A percentile compares a stretch with the other conserved stretches of the same genome.
These are phyloP conservation scores for Lantana camara DNA, from an alignment of 257 asterid genomes.

Conservation along the genomic window DNA sequence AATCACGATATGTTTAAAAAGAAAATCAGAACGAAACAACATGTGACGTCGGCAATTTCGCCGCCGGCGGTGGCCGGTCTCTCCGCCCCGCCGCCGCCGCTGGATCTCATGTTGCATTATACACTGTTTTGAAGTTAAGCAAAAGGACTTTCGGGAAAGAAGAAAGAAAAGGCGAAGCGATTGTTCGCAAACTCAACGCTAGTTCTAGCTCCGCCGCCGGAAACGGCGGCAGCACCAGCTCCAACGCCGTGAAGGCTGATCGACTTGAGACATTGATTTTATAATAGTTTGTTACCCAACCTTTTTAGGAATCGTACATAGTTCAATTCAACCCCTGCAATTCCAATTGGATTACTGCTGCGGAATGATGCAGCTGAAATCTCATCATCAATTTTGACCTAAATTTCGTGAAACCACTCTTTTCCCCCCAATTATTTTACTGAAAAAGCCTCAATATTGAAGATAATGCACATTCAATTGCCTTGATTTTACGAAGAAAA, in stretches of 20 bases:
- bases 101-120: slow-evolving; percentile 11
- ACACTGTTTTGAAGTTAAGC: slow-evolving; percentile 2
- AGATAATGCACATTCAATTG: too few relatives aligned
- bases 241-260: slow-evolving; percentile 85
- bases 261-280: slow-evolving; percentile 74
- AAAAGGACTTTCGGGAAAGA: slow-evolving; percentile 10
- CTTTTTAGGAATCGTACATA: too few relatives aligned
- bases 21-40: neutral
- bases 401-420: slow-evolving; percentile 14
- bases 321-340: too few relatives aligned
- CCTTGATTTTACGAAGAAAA: too few relatives aligned
- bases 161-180: slow-evolving; percentile 66
- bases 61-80: slow-evolving; percentile 33
- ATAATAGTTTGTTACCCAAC: slow-evolving; percentile 14
- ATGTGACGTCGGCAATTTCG: neutral
- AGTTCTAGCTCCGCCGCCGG: slow-evolving; percentile 88
- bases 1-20: too few relatives aligned
- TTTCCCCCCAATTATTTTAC: neutral
- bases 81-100: slow-evolving; percentile 24
- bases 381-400: slow-evolving; percentile 1
- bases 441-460: slow-evolving; percentile 8
- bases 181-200: slow-evolving; percentile 68
- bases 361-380: slow-evolving; percentile 76
- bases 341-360: slow-evolving; percentile 76
- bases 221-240: slow-evolving; percentile 98